phyloP scores from a whole-genome alignment of 2,329 filamentous ascomycete species.

The Periconia sp. region DNA sequence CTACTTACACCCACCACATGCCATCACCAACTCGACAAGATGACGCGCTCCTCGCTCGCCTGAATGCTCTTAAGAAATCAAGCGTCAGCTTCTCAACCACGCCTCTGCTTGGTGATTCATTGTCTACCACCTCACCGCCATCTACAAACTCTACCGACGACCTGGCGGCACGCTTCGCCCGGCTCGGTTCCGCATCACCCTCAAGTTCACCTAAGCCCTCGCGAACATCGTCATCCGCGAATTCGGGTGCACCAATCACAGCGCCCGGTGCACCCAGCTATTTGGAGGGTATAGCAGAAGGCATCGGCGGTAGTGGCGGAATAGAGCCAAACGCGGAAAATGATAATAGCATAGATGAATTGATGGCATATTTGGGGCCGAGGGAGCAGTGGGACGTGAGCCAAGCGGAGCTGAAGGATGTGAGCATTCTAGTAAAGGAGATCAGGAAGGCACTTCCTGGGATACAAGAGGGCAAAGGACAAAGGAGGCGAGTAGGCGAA shows the following conservation, averaged over 20 bases:
- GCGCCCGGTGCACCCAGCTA: slow-evolving; percentile 39
- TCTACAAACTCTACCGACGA: slow-evolving; percentile 22
- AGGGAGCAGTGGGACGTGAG: slow-evolving; percentile 45
- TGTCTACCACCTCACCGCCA: slow-evolving; percentile 13
- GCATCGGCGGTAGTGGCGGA: slow-evolving; percentile 20
- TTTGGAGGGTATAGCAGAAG: slow-evolving; percentile 34
- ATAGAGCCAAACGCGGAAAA: slow-evolving; percentile 41
- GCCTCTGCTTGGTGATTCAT: slow-evolving; percentile 18
- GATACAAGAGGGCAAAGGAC: slow-evolving; percentile 19
- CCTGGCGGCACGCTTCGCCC: slow-evolving; percentile 41
- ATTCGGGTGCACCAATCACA: slow-evolving; percentile 18
- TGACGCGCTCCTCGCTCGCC: slow-evolving; percentile 49
- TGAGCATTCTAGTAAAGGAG: slow-evolving; percentile 45
- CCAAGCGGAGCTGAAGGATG: slow-evolving; percentile 44
- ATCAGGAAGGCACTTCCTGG: slow-evolving; percentile 43
- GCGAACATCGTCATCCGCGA: slow-evolving; percentile 19
- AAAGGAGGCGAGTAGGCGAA: slow-evolving; percentile 7
- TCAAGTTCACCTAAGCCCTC: slow-evolving; percentile 28
- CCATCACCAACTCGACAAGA: slow-evolving; percentile 27
- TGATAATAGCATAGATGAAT: slow-evolving; percentile 50
- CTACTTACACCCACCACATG: slow-evolving; percentile 10
- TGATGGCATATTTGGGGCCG: slow-evolving; percentile 45
- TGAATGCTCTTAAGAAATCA: slow-evolving; percentile 52
- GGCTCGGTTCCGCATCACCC: slow-evolving; percentile 35
- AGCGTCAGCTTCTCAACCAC: slow-evolving; percentile 39